Evolutionary conservation across 805 yeast genomes (phyloP), one percentile per base, ranked within the genome.

Genomic region (Saturnispora silvae): DNA sequence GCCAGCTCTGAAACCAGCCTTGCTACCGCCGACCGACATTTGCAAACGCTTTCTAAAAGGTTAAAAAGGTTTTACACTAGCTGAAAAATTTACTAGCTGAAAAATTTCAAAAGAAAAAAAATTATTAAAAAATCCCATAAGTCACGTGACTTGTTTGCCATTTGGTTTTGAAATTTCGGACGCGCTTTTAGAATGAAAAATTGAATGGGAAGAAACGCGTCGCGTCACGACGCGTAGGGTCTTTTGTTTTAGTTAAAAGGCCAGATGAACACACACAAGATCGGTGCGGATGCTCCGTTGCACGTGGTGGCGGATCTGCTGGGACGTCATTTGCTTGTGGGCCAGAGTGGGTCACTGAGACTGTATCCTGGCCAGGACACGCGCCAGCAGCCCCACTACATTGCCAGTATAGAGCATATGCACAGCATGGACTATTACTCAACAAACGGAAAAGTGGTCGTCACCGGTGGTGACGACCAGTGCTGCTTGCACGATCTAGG

Each of bases 381-480:
- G 1, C 74, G 74, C 32, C 63, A 69, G 36, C 84, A 78, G 51
- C 84, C 85, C 3, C 70, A 63, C 20, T 66, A 78, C 5, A 45
- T 75, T 7, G 81, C 77, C 45, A 64, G 68, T 4, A 45, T 63
- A 8, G 70, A 67, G 17, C 63, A 65, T 34, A 47, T 72, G 33
- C 68, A 75, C 1, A 59, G 72, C 0, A 45, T 72, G 27, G 55
- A 53, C 17, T 46, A 48, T n/a, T 44, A 40, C 26, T 35, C 46
- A 7, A 43, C 48, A 13, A 56, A 13, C n/a, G 28, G 47, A 4
- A 40, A 46, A 16, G 40, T 44, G 33, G 20, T 51, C 7, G 54
- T 68, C 19, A 59, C 75, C 10, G 79, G 79, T 15, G 44, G 43
- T 3, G 17, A 16, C 4, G 57, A 61, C 20, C 56, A 71, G 38